phyloP scores from a whole-genome alignment of 2,329 filamentous ascomycete species.

The Scopulariopsis brevicaulis region DNA sequence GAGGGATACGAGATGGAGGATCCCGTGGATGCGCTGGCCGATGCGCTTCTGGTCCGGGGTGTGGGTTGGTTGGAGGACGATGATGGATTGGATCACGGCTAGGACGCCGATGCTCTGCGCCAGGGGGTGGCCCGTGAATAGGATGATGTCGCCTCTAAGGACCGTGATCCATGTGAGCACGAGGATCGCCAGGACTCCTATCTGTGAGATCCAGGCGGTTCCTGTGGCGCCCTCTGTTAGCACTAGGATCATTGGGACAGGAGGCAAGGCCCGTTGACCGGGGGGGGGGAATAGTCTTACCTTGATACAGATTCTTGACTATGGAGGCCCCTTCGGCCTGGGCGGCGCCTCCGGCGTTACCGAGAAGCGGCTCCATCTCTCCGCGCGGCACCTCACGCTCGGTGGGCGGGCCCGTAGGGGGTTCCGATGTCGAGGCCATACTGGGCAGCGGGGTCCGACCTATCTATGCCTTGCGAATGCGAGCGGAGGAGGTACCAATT shows the following conservation, averaged over 20 bases:
- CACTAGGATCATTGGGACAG: background rate
- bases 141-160: conserved; percentile 56
- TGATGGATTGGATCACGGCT: conserved; percentile 65
- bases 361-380: conserved; percentile 32
- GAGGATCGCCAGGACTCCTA: conserved; percentile 63
- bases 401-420: background rate
- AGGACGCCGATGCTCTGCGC: conserved; percentile 56
- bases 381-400: conserved; percentile 12
- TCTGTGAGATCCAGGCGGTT: conserved; percentile 71
- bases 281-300: conserved; percentile 31
- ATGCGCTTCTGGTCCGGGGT: conserved; percentile 60
- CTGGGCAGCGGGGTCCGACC: background rate
- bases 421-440: background rate
- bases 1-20: conserved; percentile 56
- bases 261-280: background rate
- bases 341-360: conserved; percentile 52
- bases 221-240: conserved; percentile 34
- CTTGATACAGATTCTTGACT: conserved; percentile 60
- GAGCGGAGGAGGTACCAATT: background rate
- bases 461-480: background rate
- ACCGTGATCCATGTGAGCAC: conserved; percentile 70
- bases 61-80: conserved; percentile 80
- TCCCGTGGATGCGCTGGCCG: conserved; percentile 52
- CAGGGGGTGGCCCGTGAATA: conserved; percentile 85
- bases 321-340: conserved; percentile 56